These are phyloP conservation scores for Globisporangium nodosum DNA, from an alignment of 352 stramenopile genomes.

Conservation along the genomic window DNA sequence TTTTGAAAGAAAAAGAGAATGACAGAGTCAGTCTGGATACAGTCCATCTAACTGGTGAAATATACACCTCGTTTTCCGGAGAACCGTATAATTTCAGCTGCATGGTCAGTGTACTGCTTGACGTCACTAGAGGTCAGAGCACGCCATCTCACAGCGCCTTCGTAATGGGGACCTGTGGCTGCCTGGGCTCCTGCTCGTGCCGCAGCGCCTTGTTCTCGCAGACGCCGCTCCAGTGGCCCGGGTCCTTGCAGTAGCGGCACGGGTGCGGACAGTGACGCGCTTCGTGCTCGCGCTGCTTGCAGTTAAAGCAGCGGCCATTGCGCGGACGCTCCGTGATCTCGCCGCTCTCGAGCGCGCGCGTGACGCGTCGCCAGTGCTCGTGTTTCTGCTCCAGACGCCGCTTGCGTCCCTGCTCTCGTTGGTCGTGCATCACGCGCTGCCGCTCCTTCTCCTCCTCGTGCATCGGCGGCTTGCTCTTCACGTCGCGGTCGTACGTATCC, in stretches of 20 bases:
- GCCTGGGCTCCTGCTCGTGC: conserved; percentile 38
- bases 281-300: conserved; percentile 74
- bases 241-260: conserved; percentile 77
- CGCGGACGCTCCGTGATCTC: conserved; percentile 43
- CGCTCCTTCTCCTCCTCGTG: conserved; percentile 76
- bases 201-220: conserved; percentile 64
- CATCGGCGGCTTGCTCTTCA: conserved; percentile 66
- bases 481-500: conserved; percentile 56
- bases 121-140: too few relatives aligned
- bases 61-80: too few relatives aligned
- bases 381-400: conserved; percentile 67
- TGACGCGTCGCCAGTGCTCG: conserved; percentile 46
- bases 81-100: too few relatives aligned
- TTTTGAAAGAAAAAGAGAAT: too few relatives aligned
- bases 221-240: conserved; percentile 65
- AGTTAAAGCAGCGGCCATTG: conserved; percentile 80
- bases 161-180: conserved; percentile 45
- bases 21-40: too few relatives aligned
- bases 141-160: conserved; percentile 41
- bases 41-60: too few relatives aligned
- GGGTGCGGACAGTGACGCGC: conserved; percentile 66
- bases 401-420: conserved; percentile 32
- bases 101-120: too few relatives aligned
- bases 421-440: conserved; percentile 58
- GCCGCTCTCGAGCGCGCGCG: conserved; percentile 36